Percentiles rank a stretch among this genome's conserved stretches.
phyloP scores from a whole-genome alignment of 2,329 filamentous ascomycete genomes.

The Pseudogymnoascus destructans region DNA sequence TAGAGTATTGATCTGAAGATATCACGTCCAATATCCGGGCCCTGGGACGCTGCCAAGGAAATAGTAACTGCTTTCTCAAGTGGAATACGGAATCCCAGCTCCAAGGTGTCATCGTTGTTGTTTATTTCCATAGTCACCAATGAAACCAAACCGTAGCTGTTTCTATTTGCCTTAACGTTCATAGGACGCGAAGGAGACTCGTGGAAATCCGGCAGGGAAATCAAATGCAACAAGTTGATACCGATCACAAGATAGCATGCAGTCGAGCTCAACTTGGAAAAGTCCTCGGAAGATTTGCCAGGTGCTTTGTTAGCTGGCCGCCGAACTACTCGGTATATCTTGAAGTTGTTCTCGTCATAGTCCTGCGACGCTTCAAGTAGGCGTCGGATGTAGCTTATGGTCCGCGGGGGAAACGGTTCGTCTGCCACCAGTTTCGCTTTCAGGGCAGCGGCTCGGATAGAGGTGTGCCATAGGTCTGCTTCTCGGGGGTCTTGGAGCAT shows the following conservation, averaged over 20 bases:
- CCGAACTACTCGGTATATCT: constrained; percentile 56
- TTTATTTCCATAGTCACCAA: constrained; percentile 46
- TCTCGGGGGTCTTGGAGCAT: constrained; percentile 52
- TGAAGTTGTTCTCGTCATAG: constrained; percentile 54
- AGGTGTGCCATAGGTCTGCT: constrained; percentile 50
- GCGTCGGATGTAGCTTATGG: constrained; percentile 48
- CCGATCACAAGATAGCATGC: constrained; percentile 58
- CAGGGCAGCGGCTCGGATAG: constrained; percentile 46
- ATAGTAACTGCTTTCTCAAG: constrained; percentile 41
- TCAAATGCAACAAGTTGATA: constrained; percentile 54
- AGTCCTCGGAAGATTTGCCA: constrained; percentile 46
- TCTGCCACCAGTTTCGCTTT: constrained; percentile 39
- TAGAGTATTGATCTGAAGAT: constrained; percentile 48
- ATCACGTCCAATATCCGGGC: constrained; percentile 49
- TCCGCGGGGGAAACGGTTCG: constrained; percentile 41
- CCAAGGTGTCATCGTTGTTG: constrained; percentile 51
- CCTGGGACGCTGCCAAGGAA: constrained; percentile 49
- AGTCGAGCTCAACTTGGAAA: constrained; percentile 49
- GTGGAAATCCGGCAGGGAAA: constrained; percentile 47
- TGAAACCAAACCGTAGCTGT: constrained; percentile 50
- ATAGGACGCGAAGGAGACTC: constrained; percentile 32
- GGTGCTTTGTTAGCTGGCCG: constrained; percentile 41
- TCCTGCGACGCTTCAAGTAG: constrained; percentile 53
- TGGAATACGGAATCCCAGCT: constrained; percentile 49
- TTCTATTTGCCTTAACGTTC: constrained; percentile 32